Conservation (phyloP, 441 rosid genomes). For the Populus tomentosa region DNA sequence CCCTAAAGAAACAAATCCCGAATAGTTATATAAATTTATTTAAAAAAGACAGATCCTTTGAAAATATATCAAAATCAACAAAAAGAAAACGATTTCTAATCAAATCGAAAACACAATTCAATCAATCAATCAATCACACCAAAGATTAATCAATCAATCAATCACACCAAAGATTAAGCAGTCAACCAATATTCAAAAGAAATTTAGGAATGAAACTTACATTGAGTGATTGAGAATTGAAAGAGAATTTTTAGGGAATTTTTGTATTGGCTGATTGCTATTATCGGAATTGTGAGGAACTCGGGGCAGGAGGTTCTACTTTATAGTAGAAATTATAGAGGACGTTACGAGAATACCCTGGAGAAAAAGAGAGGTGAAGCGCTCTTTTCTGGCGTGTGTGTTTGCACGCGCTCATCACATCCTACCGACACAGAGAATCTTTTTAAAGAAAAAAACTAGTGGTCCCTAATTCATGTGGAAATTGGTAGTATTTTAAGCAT, state of each 20-base stretch:
- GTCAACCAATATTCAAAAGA: neutral
- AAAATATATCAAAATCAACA: neutral
- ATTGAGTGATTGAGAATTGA: neutral
- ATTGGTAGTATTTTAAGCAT: neutral
- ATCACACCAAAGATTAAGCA: too few relatives aligned
- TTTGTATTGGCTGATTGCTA: neutral
- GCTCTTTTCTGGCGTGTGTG: neutral
- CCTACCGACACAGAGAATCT: neutral
- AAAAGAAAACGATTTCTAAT: neutral
- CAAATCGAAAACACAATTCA: neutral
- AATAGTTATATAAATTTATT: too few relatives aligned
- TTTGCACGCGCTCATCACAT: neutral
- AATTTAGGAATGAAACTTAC: neutral
- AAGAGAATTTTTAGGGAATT: neutral
- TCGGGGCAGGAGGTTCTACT: neutral
- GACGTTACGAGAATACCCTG: neutral
- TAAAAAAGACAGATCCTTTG: neutral
- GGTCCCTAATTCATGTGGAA: neutral
- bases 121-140: neutral
- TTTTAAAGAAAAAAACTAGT: neutral
- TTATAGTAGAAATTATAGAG: neutral
- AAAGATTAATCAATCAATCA: neutral
- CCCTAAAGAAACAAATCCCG: neutral
- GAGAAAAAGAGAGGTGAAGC: neutral
- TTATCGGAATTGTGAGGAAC: neutral